Evolutionary conservation across 441 rosid genomes (phyloP).

Genomic region (Bruguiera hainesii): DNA sequence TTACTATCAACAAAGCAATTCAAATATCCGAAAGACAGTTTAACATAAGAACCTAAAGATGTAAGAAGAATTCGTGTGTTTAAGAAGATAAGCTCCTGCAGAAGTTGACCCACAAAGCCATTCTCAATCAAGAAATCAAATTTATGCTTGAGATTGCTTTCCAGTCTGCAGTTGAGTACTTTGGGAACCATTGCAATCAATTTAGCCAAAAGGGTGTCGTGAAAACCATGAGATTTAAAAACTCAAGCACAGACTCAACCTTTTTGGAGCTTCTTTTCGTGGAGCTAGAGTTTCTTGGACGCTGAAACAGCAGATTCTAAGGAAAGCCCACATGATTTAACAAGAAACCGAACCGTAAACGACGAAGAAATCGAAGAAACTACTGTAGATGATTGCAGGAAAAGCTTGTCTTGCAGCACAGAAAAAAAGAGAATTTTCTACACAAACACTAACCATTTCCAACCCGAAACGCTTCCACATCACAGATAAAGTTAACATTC

Average conservation of each 20-base stretch:
- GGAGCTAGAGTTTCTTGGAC: conserved; percentile 1
- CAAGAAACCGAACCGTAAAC: neutral
- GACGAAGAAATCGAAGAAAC: neutral
- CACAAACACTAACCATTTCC: too few species aligned
- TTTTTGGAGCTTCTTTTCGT: neutral
- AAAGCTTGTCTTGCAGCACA: neutral
- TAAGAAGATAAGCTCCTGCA: neutral
- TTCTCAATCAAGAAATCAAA: neutral
- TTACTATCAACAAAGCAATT: neutral
- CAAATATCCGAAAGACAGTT: conserved; percentile 6
- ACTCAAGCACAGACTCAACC: neutral
- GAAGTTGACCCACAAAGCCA: conserved; percentile 7
- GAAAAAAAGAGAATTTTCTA: too few species aligned
- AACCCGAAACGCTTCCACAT: neutral
- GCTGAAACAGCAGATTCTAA: conserved; percentile 4
- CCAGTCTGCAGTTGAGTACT: neutral
- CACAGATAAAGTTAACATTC: too few species aligned
- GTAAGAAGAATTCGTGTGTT: neutral
- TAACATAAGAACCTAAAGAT: conserved; percentile 1
- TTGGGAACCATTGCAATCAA: conserved; percentile 3
- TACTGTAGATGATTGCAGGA: neutral
- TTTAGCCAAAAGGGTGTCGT: conserved; percentile 1
- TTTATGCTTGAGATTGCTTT: neutral
- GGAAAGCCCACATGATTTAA: neutral
- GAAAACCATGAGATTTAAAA: conserved; percentile 2